These are phyloP conservation scores for Excoecaria cochinchinensis DNA, from an alignment of 345 rosid genomes.

Conservation along the genomic window DNA sequence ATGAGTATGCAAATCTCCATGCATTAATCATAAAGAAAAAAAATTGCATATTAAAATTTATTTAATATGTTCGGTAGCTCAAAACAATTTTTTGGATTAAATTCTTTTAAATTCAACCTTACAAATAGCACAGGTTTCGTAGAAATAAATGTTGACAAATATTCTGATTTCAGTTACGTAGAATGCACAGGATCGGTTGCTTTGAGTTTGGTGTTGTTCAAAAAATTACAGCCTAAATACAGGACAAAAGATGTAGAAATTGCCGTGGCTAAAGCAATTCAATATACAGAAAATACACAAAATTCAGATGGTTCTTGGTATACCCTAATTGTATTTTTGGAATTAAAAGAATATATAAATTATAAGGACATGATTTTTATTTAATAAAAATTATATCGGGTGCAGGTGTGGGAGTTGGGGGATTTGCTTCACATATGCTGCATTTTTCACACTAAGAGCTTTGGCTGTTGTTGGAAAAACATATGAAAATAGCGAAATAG, in stretches of 20 bases:
- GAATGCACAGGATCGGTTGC: slow-evolving; percentile 12
- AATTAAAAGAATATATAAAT: too few relatives aligned
- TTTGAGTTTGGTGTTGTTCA: slow-evolving; percentile 10
- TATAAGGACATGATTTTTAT: too few relatives aligned
- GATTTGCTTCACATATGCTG: slow-evolving; percentile 17
- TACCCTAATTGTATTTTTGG: too few relatives aligned
- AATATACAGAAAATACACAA: slow-evolving; percentile 14
- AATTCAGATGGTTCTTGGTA: slow-evolving; percentile 22
- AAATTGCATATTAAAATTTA: too few relatives aligned
- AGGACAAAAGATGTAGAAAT: slow-evolving; percentile 5
- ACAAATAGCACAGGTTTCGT: too few relatives aligned
- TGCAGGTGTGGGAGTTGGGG: slow-evolving; percentile 29
- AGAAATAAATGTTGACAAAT: too few relatives aligned
- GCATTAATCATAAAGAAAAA: too few relatives aligned
- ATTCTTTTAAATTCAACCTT: too few relatives aligned
- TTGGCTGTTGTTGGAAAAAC: slow-evolving; percentile 14
- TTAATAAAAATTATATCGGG: neutral
- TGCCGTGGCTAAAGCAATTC: slow-evolving; percentile 3
- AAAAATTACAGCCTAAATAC: slow-evolving; percentile 6
- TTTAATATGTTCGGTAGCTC: too few relatives aligned
- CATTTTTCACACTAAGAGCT: slow-evolving; percentile 13
- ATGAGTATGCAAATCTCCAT: neutral
- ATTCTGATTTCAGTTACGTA: neutral
- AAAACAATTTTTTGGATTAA: too few relatives aligned
- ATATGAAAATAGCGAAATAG: neutral